Conservation (phyloP, 2,329 filamentous ascomycete genomes). For the Lasiodiplodia citricola region DNA sequence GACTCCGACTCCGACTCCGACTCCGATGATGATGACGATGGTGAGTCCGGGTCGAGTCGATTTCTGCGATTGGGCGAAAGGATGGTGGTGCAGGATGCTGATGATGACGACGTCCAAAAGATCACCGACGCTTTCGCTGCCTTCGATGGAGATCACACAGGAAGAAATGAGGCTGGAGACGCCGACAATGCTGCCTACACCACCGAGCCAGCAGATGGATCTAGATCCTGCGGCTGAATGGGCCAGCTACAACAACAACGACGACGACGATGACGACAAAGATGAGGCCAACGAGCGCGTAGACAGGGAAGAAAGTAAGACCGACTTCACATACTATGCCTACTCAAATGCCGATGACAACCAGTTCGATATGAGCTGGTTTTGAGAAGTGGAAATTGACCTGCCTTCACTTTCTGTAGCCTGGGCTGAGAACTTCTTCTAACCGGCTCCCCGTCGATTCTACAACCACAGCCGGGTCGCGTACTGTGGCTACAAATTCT, state of each 20-base stretch:
- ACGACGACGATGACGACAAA: no score
- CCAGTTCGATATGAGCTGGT: no score
- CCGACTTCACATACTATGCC: no score
- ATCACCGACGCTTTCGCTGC: background rate
- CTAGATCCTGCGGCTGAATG: background rate
- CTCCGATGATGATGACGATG: background rate
- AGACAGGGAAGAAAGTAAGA: no score
- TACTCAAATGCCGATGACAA: no score
- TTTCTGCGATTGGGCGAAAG: background rate
- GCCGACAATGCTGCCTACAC: background rate
- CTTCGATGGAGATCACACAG: background rate
- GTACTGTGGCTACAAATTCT: background rate
- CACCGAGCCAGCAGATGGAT: background rate
- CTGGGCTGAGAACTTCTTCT: no score
- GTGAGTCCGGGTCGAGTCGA: no score
- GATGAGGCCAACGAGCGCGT: no score
- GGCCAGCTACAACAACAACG: background rate
- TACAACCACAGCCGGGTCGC: background rate
- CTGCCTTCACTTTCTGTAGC: no score
- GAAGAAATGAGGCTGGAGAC: no score
- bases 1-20: background rate
- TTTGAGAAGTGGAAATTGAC: no score
- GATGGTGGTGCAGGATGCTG: background rate
- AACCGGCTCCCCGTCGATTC: background rate
- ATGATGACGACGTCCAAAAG: background rate